A percentile compares a stretch with the other conserved stretches of the same genome.
Evolutionary conservation across 345 rosid species (phyloP).

Genomic region (Pseudoturritis turrita): DNA sequence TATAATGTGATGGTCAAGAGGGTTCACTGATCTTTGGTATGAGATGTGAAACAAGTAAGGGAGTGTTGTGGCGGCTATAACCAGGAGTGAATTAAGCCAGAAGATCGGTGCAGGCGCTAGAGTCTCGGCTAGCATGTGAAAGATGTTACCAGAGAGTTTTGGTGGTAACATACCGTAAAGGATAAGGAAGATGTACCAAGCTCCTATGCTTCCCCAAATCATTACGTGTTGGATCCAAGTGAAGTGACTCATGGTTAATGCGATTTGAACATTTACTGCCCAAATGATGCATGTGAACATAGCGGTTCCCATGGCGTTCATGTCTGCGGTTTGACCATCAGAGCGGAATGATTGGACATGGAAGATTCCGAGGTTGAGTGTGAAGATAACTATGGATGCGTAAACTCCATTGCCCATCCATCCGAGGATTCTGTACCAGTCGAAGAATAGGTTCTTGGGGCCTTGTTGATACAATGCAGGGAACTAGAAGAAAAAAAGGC

Average conservation of each 20-base stretch:
- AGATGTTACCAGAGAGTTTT: conserved; percentile 33
- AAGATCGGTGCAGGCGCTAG: conserved; percentile 51
- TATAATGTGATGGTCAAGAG: conserved; percentile 70
- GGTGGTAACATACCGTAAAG: conserved; percentile 51
- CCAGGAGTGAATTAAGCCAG: conserved; percentile 46
- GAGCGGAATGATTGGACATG: conserved; percentile 39
- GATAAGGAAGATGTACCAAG: conserved; percentile 60
- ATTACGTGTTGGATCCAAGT: conserved; percentile 72
- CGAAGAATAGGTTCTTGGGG: conserved; percentile 56
- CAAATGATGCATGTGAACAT: conserved; percentile 63
- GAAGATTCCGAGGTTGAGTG: conserved; percentile 39
- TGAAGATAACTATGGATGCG: conserved; percentile 53
- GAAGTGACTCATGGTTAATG: conserved; percentile 63
- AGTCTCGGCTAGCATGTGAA: conserved; percentile 41
- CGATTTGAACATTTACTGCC: conserved; percentile 69
- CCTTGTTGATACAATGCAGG: conserved; percentile 83
- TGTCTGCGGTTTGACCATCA: conserved; percentile 46
- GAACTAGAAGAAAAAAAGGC: conserved; percentile 36
- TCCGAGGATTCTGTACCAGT: conserved; percentile 63
- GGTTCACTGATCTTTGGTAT: conserved; percentile 44
- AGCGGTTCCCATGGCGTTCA: conserved; percentile 43
- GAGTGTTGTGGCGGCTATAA: conserved; percentile 42
- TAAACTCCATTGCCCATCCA: conserved; percentile 63
- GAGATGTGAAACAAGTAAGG: conserved; percentile 47
- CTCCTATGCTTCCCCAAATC: conserved; percentile 68